Base-by-base conservation (phyloP, 1,284 basidiomycete genomes). In the Wallemia hederae region DNA sequence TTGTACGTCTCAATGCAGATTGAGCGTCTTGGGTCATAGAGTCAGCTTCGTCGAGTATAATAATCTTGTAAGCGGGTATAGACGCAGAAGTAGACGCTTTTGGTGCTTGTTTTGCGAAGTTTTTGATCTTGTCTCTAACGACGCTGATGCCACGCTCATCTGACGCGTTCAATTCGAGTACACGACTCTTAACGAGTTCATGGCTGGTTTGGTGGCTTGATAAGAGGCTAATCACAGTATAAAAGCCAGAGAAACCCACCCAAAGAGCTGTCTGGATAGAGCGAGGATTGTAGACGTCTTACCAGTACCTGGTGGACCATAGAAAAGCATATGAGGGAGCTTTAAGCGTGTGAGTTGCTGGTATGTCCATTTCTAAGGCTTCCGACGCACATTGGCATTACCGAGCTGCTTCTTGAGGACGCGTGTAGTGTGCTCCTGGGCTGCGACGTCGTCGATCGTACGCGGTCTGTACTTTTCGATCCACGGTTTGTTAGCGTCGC, bases 1-100 rank as follows among this genome's bases (percentile, higher is more conserved):
- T 99, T 68, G 98, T 98, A 24, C 94, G 79, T 59, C 92, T 78
- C 55, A 99, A 74, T 0, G 92, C 92, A 58, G 83, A 89, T 72
- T 99, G 92, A 1, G 92, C 92, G 69, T 98, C 92, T 72, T 98
- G 94, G 5, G 92, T 99, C 92, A 99, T 99, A 15, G 88, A 92
- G 70, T 99, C 94, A 34, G 94, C 94, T 73, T 99, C 94, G 68
- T 99, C 94, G 22, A 99, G 78, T 64, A 99, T 97, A 69, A 99
- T 85, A 66, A 99, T 94, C 72, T 99, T 99, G 76, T 89, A 99
- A 0, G 94, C 92, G 28, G 94, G 94, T 14, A 64, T 65, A 56
- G 2, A 24, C 14, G 27, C n/a, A 2, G 27, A 31, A 55, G n/a
- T 22, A 15, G 29, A 55, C 67, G 83, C 80, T 27, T 85, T 85